Base-by-base conservation (phyloP, 2,329 filamentous ascomycete species). In the Aspergillus sp. region DNA sequence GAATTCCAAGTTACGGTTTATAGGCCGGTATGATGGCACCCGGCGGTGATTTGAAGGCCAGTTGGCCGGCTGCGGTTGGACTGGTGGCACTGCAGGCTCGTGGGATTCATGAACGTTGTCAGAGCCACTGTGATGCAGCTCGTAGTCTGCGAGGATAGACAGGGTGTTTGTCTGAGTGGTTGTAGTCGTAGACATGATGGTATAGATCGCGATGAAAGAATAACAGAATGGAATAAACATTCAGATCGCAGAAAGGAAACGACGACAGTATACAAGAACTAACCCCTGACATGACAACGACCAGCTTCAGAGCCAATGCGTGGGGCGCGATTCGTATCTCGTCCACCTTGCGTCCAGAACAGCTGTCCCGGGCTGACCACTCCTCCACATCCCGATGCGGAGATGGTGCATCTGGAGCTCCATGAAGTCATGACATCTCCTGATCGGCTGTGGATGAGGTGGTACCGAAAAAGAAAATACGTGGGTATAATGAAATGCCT, bases 11-110 rank as follows among this genome's bases (percentile, higher is more conserved):
- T 70, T 53, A 4, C 59, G 64, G 43, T 76, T 73, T 1, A 72
- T 56, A 0, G 74, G 73, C 9, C 74, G 62, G 49, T 75, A 71
- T 1, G 63, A 49, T 2, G 76, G 76, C 1, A 79, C 63, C 30
- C 73, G 65, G 36, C 71, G 66, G 49, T 74, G 68, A 40, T 74
- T 58, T 2, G 62, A 65, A 6, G 74, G 72, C 77, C 75, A 79
- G 48, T 68, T 44, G n/a, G 37, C 42, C 0, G 51, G 50, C 19
- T 56, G 53, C 7, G 29, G 12, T 3, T 10, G 36, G 28, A 2
- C 5, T 6, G 12, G n/a, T 11, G 33, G 19, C 27, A 27, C 11
- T 8, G 27, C 28, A 13, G 39, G 32, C 9, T 8, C 5, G 3
- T 5, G 27, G 27, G 7, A 26, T 26, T 34, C 27, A 12, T 30